phyloP scores from a whole-genome alignment of 306 rosid species.

The Vachellia pachyceras region DNA sequence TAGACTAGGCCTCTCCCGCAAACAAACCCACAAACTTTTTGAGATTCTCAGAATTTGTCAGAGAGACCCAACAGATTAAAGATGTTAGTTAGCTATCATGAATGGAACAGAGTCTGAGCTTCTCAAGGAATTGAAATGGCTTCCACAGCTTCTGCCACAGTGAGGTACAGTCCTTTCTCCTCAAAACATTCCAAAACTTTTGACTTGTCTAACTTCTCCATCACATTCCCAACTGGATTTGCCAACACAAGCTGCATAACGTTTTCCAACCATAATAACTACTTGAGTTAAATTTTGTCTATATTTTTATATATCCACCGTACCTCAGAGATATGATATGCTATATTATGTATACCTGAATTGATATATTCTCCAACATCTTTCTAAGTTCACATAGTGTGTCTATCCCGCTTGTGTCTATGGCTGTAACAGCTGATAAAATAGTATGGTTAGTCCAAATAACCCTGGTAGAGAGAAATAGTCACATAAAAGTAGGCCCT shows the following conservation, averaged over 20 bases:
- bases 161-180: constrained; percentile 64
- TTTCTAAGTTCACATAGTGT: constrained; percentile 65
- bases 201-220: constrained; percentile 72
- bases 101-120: constrained; percentile 51
- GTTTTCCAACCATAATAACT: constrained; percentile 16
- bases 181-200: constrained; percentile 61
- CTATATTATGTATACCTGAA: constrained; percentile 54
- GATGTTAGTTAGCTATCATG: constrained; percentile 35
- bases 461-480: background rate
- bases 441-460: constrained; percentile 17
- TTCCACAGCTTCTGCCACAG: constrained; percentile 86
- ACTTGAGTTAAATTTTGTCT: background rate
- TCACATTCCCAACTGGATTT: constrained; percentile 80
- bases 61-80: constrained; percentile 9
- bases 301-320: background rate
- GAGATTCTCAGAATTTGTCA: background rate
- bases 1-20: background rate
- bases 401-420: constrained; percentile 82
- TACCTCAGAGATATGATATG: background rate
- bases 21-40: too few species aligned
- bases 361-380: constrained; percentile 67
- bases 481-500: background rate
- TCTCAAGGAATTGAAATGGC: constrained; percentile 59
- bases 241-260: constrained; percentile 71
- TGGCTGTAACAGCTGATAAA: constrained; percentile 82